Conservation (phyloP, 257 asterid species). For the Vinca minor region DNA sequence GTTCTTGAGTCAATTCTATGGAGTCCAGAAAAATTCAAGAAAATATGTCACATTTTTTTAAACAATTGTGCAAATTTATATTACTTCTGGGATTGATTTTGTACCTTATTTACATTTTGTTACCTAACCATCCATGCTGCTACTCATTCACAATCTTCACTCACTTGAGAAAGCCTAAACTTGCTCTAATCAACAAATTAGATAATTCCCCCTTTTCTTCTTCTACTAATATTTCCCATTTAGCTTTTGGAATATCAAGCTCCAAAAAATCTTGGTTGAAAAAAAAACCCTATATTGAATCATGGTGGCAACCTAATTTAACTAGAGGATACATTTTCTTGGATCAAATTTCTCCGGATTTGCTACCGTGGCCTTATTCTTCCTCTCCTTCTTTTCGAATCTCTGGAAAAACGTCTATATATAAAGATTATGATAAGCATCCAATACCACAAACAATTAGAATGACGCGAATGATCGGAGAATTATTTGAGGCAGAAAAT, state of each 20-base stretch:
- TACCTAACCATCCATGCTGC: constrained; percentile 1
- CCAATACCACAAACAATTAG: constrained; percentile 25
- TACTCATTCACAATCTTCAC: not conserved
- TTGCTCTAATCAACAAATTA: too few species aligned
- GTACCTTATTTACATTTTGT: not conserved
- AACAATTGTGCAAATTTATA: not conserved
- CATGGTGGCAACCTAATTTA: constrained; percentile 51
- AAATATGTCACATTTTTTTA: not conserved
- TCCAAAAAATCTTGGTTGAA: constrained; percentile 27
- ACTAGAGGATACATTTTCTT: constrained; percentile 36
- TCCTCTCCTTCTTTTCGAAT: constrained; percentile 28
- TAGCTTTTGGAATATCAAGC: constrained; percentile 36
- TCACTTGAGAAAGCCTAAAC: not conserved
- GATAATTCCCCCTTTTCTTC: not conserved
- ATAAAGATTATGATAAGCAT: constrained; percentile 20
- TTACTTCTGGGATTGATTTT: not conserved
- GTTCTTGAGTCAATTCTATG: not conserved
- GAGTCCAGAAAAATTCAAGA: not conserved
- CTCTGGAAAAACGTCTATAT: constrained; percentile 20
- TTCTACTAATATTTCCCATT: constrained; percentile 28
- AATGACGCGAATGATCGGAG: constrained; percentile 27
- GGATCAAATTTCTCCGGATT: constrained; percentile 20
- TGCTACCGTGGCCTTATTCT: constrained; percentile 29
- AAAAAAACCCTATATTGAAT: constrained; percentile 22
- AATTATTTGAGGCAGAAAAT: constrained; percentile 19